Base-by-base conservation (phyloP, 2,329 filamentous ascomycete genomes). In the Ascochyta rabiei region DNA sequence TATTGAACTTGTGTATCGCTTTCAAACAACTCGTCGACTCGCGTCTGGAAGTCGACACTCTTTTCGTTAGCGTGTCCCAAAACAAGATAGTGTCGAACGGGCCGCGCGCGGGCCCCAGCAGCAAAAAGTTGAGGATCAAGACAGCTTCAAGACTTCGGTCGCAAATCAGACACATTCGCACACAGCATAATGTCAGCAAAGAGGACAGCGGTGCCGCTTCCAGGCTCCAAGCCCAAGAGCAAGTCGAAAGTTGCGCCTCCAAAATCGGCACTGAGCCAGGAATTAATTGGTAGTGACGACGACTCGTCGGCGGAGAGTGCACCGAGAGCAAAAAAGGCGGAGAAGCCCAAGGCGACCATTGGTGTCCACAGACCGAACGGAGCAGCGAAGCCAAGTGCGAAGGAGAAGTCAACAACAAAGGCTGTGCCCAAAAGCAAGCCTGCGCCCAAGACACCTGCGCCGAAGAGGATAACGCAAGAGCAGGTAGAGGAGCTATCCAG, bases 201-300 rank as follows among this genome's bases (percentile, higher is more conserved):
- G 51, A 68, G 64, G 60, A 74, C 72, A 9, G 62, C 60, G 18
- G 68, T 77, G 24, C 69, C 74, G 15, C 45, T 75, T 12, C 72
- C 73, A 16, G 65, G 63, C 44, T 59, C 64, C 21, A 71, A 64
- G 37, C 46, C 64, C 8, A 72, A 73, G 38, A 53, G 56, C 7
- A 69, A 71, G 53, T 33, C 57, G 3, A 60, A 60, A 30, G 39
- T 55, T 9, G 55, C 56, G 13, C 55, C 61, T 38, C 55, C 66
- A 39, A 71, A 69, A 61, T 33, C 60, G 34, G 52, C 56, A 45
- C 60, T 74, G 62, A 76, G 74, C 61, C 62, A 69, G 48, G 75
- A 77, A 63, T 64, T 71, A 16, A 55, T 77, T 12, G 61, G 59
- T 16, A 69, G 67, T 48, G 70, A 70, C 54, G 70, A 72, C 62